Evolutionary conservation across 2,329 filamentous ascomycete genomes (phyloP).

Genomic region (Xylariaceae sp.): DNA sequence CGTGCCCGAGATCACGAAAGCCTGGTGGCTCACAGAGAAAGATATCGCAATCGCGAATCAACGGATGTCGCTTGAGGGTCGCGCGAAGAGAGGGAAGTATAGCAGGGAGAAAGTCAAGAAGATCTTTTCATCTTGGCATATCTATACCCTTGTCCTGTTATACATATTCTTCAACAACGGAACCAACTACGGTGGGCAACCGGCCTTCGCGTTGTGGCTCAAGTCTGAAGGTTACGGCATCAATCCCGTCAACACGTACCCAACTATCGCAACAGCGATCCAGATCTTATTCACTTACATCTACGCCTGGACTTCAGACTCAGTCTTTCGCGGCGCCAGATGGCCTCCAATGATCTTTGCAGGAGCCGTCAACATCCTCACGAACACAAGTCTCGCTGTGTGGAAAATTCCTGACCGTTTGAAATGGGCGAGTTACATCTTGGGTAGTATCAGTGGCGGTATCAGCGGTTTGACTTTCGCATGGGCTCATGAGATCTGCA

Average conservation of each 20-base stretch:
- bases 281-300: slow-evolving; percentile 55
- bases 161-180: slow-evolving; percentile 66
- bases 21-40: slow-evolving; percentile 35
- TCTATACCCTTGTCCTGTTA: slow-evolving; percentile 54
- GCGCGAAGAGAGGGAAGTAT: slow-evolving; percentile 38
- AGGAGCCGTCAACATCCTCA: slow-evolving; percentile 39
- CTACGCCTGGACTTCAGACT: slow-evolving; percentile 65
- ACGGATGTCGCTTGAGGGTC: slow-evolving; percentile 42
- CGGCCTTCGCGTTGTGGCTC: slow-evolving; percentile 51
- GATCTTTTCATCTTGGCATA: slow-evolving; percentile 62
- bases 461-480: slow-evolving; percentile 44
- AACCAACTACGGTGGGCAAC: slow-evolving; percentile 42
- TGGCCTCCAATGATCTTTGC: slow-evolving; percentile 63
- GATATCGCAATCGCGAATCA: slow-evolving; percentile 37
- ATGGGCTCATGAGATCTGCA: slow-evolving; percentile 49
- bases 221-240: slow-evolving; percentile 41
- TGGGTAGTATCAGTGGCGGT: slow-evolving; percentile 49
- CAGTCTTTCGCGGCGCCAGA: slow-evolving; percentile 52
- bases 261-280: slow-evolving; percentile 55
- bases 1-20: slow-evolving; percentile 36
- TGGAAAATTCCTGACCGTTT: slow-evolving; percentile 48
- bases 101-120: slow-evolving; percentile 50
- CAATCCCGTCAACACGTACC: slow-evolving; percentile 42
- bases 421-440: slow-evolving; percentile 62
- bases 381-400: slow-evolving; percentile 37